Percentiles rank a stretch among this genome's conserved stretches.
Evolutionary conservation across 805 yeast genomes (phyloP).

Genomic region (Metschnikowia santaceciliae): DNA sequence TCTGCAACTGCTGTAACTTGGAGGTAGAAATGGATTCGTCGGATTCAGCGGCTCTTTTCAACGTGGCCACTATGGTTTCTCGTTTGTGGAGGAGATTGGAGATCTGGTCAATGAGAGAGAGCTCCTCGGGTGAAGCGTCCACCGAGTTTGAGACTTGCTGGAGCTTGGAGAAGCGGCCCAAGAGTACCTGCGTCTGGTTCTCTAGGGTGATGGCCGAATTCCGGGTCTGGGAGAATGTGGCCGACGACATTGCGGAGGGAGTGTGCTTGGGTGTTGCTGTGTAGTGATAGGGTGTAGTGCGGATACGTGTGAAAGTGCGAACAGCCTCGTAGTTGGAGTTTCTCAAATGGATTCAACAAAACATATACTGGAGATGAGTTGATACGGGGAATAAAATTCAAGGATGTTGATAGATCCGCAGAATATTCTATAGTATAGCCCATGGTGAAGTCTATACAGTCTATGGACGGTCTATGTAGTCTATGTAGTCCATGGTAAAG

Average conservation of each 20-base stretch:
- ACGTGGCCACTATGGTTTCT: slow-evolving; percentile 48
- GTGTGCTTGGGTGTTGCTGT: neutral
- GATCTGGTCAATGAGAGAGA: slow-evolving; percentile 23
- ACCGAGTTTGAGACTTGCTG: slow-evolving; percentile 23
- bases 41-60: slow-evolving; percentile 53
- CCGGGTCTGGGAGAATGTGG: slow-evolving; percentile 61
- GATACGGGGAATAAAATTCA: too few species aligned
- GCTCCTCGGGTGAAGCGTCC: slow-evolving; percentile 21
- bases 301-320: slow-evolving; percentile 3
- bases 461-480: too few species aligned
- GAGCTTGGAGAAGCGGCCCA: slow-evolving; percentile 39
- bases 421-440: too few species aligned
- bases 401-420: too few species aligned
- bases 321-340: neutral
- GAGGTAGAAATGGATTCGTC: slow-evolving; percentile 57
- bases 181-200: slow-evolving; percentile 57
- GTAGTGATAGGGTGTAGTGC: neutral
- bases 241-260: slow-evolving; percentile 13
- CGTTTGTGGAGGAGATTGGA: slow-evolving; percentile 33
- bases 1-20: slow-evolving; percentile 72
- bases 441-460: too few species aligned
- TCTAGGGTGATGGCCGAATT: slow-evolving; percentile 68
- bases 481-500: too few species aligned
- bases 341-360: too few species aligned
- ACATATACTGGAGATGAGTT: too few species aligned